A percentile compares a stretch with the other conserved stretches of the same genome.
Evolutionary conservation across 257 asterid genomes (phyloP).

Genomic region (Solanum chilense): DNA sequence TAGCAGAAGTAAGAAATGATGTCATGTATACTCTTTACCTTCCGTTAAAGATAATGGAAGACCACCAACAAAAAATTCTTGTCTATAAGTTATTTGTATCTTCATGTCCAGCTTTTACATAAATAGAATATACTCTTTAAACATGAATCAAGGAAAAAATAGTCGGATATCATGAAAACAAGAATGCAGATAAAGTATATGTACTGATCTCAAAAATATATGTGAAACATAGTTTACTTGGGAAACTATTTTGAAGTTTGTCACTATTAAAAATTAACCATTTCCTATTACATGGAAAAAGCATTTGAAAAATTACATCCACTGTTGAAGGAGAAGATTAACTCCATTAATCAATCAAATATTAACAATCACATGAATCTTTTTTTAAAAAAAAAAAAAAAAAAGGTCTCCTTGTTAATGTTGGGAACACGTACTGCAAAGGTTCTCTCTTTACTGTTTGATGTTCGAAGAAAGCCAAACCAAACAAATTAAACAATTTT

Average conservation of each 20-base stretch:
- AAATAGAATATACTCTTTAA: not conserved
- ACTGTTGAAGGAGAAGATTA: not conserved
- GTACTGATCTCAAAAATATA: not conserved
- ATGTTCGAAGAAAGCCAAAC: too few relatives aligned
- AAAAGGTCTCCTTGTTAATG: not conserved
- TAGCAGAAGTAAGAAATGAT: not conserved
- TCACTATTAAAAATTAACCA: too few relatives aligned
- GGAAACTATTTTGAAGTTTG: too few relatives aligned
- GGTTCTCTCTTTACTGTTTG: too few relatives aligned
- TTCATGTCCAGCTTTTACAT: conserved; percentile 77
- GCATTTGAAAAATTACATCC: not conserved
- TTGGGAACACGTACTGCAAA: too few relatives aligned
- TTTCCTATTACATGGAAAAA: not conserved
- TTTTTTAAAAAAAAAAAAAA: too few relatives aligned
- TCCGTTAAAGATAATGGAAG: conserved; percentile 66
- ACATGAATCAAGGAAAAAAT: not conserved
- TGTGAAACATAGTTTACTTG: not conserved
- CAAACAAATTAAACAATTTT: too few relatives aligned
- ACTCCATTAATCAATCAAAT: not conserved
- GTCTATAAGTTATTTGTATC: conserved; percentile 77
- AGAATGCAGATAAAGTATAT: not conserved
- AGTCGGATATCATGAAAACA: not conserved
- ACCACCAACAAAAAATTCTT: conserved; percentile 87
- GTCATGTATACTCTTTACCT: conserved; percentile 31
- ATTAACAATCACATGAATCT: not conserved